These are phyloP conservation scores for Irpex lacteus DNA, from an alignment of 1,284 basidiomycete species.

Conservation along the genomic window DNA sequence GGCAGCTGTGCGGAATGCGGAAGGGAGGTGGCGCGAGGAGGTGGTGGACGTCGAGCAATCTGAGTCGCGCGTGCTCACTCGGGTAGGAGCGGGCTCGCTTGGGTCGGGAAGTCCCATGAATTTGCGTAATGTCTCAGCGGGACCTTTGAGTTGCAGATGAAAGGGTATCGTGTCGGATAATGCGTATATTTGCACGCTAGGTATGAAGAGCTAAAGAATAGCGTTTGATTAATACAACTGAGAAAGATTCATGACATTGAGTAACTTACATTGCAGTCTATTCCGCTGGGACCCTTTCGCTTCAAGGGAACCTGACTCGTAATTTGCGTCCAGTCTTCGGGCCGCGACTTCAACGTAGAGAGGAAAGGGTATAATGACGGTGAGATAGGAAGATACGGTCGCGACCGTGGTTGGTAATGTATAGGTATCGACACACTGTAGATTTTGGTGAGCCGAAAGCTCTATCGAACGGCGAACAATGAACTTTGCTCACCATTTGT, in stretches of 20 bases:
- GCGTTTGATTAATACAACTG: not conserved
- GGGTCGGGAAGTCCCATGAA: conserved; percentile 30
- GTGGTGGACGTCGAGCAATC: conserved; percentile 1
- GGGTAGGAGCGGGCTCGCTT: conserved; percentile 15
- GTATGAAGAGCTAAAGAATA: conserved; percentile 45
- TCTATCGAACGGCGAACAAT: conserved; percentile 10
- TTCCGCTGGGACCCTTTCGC: conserved; percentile 17
- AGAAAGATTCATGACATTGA: not conserved
- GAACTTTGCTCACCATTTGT: conserved; percentile 10
- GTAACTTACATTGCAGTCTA: conserved; percentile 46
- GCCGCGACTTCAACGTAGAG: conserved; percentile 47
- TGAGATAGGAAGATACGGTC: conserved; percentile 45
- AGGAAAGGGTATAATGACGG: conserved; percentile 35
- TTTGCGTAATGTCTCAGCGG: conserved; percentile 36
- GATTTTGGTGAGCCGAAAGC: not conserved
- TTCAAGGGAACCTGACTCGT: conserved; percentile 39
- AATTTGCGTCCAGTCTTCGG: conserved; percentile 64
- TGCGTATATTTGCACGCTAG: conserved; percentile 50
- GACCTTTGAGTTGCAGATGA: conserved; percentile 56
- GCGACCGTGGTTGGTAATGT: conserved; percentile 49
- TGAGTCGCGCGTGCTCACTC: conserved; percentile 4
- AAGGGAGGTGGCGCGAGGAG: not conserved
- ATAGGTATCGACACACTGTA: conserved; percentile 33
- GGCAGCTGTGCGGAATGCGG: not conserved
- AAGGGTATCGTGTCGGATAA: conserved; percentile 55